Evolutionary conservation across 179 eudicot genomes (phyloP), one percentile per base, ranked within the genome.

Genomic region (Silene vulgaris): DNA sequence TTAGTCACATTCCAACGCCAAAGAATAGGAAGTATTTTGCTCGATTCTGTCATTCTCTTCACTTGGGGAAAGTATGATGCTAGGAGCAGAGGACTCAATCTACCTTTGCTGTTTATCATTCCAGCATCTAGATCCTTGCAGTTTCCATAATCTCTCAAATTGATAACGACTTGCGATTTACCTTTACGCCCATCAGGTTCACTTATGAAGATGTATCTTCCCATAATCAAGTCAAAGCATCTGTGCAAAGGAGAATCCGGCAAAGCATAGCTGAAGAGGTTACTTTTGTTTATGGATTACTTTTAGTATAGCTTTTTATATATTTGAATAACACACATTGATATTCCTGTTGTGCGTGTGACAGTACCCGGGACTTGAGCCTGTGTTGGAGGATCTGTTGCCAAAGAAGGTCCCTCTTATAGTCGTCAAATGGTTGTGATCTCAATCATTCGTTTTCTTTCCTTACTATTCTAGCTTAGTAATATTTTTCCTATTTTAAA

Each of bases 351-450:
- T 23, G 75, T 5, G 45, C 9, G 30, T 72, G 65, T 48, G 75
- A 85, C 97, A 95, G 99, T 95, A 95, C 79, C 99, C 99, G 65
- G 97, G 90, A 71, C 97, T 95, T 74, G 99, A 95, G 81, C 93
- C 92, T 35, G 97, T 92, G 69, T 78, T 95, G 80, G 99, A 95
- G 5, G 97, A 95, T 82, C 85, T 95, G 82, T 90, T 95, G 78
- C 97, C 99, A 37, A 95, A 95, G 85, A 95, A 95, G 80, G 71
- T 89, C 30, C 99, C 99, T 76, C 96, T 95, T 12, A 85, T 95
- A 79, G 97, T 95, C 79, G 99, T 82, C 50, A 95, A 95, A 90
- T 95, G 99, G 99, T 94, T 63, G 32, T 72, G n/a, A 59, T 71
- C 63, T 71, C 12, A 16, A 71, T 56, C 19, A 19, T 59, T 70